Conservation (phyloP, 139 green algal genomes). For the Choricystis sp. region DNA sequence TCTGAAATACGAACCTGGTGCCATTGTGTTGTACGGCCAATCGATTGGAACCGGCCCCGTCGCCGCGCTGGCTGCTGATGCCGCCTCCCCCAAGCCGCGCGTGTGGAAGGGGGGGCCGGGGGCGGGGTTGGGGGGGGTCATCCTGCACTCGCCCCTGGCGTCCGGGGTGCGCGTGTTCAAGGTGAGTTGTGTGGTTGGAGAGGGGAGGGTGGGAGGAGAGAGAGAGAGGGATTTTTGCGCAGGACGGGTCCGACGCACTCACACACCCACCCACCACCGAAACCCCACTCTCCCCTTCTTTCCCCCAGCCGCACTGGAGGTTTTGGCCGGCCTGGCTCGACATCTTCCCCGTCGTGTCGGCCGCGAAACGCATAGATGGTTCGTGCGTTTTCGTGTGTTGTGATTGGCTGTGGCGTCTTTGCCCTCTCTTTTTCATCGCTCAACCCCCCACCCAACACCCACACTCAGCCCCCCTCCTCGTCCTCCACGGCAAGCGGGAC, state of each 20-base stretch:
- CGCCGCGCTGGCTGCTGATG: background rate
- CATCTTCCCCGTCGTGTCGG: background rate
- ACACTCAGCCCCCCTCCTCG: background rate
- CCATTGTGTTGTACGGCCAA: background rate
- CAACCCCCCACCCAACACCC: too few relatives aligned
- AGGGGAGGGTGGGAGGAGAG: too few relatives aligned
- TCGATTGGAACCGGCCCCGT: background rate
- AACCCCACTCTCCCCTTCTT: too few relatives aligned
- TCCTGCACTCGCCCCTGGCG: background rate
- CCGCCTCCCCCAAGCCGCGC: background rate
- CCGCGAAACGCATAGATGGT: background rate
- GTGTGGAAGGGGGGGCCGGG: too few relatives aligned
- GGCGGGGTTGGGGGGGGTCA: background rate
- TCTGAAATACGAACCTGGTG: background rate
- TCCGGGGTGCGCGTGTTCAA: background rate
- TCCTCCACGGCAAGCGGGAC: background rate
- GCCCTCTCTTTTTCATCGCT: too few relatives aligned
- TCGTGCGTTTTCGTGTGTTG: too few relatives aligned
- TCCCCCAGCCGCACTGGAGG: background rate
- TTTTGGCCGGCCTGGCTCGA: background rate
- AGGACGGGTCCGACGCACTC: too few relatives aligned
- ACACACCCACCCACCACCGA: too few relatives aligned
- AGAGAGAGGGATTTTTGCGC: too few relatives aligned
- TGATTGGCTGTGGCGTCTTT: too few relatives aligned
- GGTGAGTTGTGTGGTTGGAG: too few relatives aligned